Evolutionary conservation across 768 basidiomycete species (phyloP), one percentile per base, ranked within the genome.

Genomic region (Mycena crocata): DNA sequence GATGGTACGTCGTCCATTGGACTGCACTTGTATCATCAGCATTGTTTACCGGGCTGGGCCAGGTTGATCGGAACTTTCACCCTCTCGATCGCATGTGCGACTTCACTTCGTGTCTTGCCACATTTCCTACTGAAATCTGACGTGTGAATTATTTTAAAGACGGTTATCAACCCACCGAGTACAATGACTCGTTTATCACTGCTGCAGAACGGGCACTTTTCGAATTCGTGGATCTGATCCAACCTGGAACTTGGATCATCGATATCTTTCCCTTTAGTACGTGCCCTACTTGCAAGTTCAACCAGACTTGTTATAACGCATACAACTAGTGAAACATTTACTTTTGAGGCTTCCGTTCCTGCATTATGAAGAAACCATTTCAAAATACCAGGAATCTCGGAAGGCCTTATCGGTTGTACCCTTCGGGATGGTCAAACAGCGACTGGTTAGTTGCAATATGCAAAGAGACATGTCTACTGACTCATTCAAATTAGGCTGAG

Each of bases 141-240:
- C n/a, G n/a, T 9, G 9, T n/a, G n/a, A 32, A 17, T 51, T 34
- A 17, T n/a, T n/a, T 23, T 39, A 13, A 26, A 60, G 58, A 60
- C 37, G 58, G 58, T 19, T 60, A 60, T 26, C 28, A 32, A 14
- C 58, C 58, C 58, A 60, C 58, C 32, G 14, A 35, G 31, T 49
- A 49, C 24, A 60, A 60, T 35, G 58, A 60, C 46, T 13, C 45
- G 31, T 60, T 60, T 19, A 50, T 60, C 44, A 49, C 30, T 31
- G 46, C 58, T 30, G 58, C 58, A 19, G 58, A 60, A 37, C 31
- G 58, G 39, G 58, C 58, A 12, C 35, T 60, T 14, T 48, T 50
- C 46, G 58, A 60, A 40, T 60, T 60, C 46, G 46, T 60, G 44
- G 58, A 49, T 32, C 58, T 60, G 19, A 28, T 49, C 3, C 45